Evolutionary conservation across 805 yeast species (phyloP).

Genomic region (Ogataea neopini): DNA sequence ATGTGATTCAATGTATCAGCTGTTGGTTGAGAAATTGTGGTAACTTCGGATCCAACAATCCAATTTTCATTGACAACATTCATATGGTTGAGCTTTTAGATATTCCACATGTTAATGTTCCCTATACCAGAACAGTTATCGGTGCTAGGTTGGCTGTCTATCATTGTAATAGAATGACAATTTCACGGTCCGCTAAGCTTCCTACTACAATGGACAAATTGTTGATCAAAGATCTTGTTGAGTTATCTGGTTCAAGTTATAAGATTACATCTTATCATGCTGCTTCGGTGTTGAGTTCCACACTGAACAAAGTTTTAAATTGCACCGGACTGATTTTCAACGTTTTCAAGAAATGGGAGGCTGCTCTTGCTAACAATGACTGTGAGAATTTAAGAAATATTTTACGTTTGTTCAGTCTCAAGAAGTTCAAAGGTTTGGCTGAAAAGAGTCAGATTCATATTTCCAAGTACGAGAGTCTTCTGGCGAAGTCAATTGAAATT

Average conservation of each 20-base stretch:
- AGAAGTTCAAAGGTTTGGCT: slow-evolving; percentile 57
- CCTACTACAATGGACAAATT: slow-evolving; percentile 65
- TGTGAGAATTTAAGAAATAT: slow-evolving; percentile 64
- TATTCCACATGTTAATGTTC: slow-evolving; percentile 62
- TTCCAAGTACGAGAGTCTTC: slow-evolving; percentile 44
- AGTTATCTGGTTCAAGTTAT: slow-evolving; percentile 67
- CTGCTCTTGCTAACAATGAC: slow-evolving; percentile 50
- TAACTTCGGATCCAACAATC: slow-evolving; percentile 29
- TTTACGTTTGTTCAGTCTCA: slow-evolving; percentile 55
- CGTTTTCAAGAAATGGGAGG: slow-evolving; percentile 43
- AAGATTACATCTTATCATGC: slow-evolving; percentile 70
- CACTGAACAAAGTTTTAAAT: slow-evolving; percentile 65
- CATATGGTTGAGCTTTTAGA: slow-evolving; percentile 53
- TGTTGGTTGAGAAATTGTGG: slow-evolving; percentile 54
- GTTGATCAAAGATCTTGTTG: slow-evolving; percentile 65
- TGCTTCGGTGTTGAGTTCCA: slow-evolving; percentile 62
- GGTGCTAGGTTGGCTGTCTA: slow-evolving; percentile 72
- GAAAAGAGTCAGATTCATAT: slow-evolving; percentile 58
- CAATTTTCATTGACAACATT: slow-evolving; percentile 30
- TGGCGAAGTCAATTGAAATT: slow-evolving; percentile 55
- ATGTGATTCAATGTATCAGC: slow-evolving; percentile 61
- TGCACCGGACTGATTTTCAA: slow-evolving; percentile 53
- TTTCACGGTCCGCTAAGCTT: slow-evolving; percentile 71
- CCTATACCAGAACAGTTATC: slow-evolving; percentile 75
- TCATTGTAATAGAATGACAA: slow-evolving; percentile 71